Evolutionary conservation across 306 rosid species (phyloP).

Genomic region (Rosa lucieae): DNA sequence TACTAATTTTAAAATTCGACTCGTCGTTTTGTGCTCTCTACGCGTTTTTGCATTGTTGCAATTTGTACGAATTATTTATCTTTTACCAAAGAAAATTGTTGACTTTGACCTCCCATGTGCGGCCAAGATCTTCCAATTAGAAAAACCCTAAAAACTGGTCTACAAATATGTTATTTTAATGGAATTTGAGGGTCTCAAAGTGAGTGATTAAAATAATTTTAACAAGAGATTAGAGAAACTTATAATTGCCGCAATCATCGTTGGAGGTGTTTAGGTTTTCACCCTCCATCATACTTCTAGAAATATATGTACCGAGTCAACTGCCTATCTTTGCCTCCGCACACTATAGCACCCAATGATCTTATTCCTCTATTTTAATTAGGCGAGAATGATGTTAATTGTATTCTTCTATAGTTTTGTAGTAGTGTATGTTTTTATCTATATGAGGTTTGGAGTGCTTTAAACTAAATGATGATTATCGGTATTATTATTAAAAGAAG

Average conservation of each 20-base stretch:
- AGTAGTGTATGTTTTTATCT: too few relatives aligned
- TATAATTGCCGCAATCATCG: constrained; percentile 54
- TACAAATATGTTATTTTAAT: not conserved
- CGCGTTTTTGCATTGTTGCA: constrained; percentile 52
- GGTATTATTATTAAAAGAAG: too few relatives aligned
- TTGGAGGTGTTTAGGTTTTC: constrained; percentile 22
- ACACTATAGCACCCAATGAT: not conserved
- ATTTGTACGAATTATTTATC: not conserved
- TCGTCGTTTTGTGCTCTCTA: constrained; percentile 36
- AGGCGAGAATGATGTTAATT: too few relatives aligned
- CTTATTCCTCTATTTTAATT: too few relatives aligned
- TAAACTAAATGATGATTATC: too few relatives aligned
- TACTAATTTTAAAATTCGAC: constrained; percentile 4
- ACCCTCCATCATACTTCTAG: constrained; percentile 20
- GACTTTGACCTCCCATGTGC: constrained; percentile 61
- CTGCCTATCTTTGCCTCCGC: constrained; percentile 17
- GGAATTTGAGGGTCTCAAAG: constrained; percentile 1
- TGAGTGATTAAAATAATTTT: not conserved
- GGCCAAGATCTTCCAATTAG: constrained; percentile 18
- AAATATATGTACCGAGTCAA: constrained; percentile 28
- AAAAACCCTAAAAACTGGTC: not conserved
- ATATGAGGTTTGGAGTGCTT: too few relatives aligned
- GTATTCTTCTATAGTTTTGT: too few relatives aligned
- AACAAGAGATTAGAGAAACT: constrained; percentile 10
- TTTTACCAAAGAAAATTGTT: constrained; percentile 22